Conservation (phyloP, 345 rosid genomes). For the Angophora floribunda region DNA sequence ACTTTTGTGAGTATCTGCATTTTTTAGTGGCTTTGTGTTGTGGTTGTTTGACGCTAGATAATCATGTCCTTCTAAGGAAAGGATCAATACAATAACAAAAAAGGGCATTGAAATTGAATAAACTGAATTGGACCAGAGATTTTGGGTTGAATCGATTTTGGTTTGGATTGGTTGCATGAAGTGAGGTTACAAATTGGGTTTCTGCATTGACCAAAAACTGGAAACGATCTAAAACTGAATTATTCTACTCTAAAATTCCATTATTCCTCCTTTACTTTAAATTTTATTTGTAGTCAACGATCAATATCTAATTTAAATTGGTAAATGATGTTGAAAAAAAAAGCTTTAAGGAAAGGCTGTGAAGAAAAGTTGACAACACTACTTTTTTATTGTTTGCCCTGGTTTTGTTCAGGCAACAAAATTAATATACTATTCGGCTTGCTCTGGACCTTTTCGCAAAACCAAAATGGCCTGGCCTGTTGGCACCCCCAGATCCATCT, state of each 20-base stretch:
- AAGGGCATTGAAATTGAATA: neutral
- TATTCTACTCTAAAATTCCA: neutral
- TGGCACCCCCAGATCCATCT: neutral
- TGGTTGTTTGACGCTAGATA: neutral
- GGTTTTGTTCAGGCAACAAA: neutral
- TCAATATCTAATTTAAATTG: neutral
- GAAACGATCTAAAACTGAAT: neutral
- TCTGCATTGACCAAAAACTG: neutral
- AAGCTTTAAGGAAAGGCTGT: neutral
- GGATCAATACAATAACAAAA: neutral
- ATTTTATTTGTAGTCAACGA: neutral
- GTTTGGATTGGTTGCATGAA: neutral
- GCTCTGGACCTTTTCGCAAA: neutral
- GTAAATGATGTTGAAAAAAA: neutral
- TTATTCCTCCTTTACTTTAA: neutral
- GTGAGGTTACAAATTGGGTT: neutral
- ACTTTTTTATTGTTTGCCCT: neutral
- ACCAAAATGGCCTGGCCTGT: neutral
- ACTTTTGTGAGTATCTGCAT: constrained; percentile 48
- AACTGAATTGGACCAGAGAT: neutral
- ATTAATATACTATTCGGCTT: neutral
- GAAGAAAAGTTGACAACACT: neutral
- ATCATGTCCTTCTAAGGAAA: neutral
- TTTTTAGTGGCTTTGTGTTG: neutral
- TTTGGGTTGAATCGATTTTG: neutral